These are phyloP conservation scores for Triadica sebifera DNA, from an alignment of 345 rosid species.

Conservation along the genomic window DNA sequence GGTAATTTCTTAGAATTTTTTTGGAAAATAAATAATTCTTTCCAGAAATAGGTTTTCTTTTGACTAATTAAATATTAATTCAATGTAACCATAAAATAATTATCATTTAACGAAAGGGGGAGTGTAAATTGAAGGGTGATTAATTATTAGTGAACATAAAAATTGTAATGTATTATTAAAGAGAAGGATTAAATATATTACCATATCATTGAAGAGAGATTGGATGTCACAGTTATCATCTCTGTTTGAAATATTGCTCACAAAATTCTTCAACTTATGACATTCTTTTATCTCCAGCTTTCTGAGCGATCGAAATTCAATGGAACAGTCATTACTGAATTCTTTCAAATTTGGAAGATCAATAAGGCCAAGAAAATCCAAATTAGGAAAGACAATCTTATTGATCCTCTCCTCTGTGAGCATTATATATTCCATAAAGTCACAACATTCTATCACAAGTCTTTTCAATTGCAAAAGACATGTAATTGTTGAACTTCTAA, in stretches of 20 bases:
- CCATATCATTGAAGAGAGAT: too few species aligned
- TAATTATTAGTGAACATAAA: too few species aligned
- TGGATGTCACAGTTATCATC: too few species aligned
- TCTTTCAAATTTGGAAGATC: background rate
- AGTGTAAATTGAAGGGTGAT: too few species aligned
- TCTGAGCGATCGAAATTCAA: conserved; percentile 5
- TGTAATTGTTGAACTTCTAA: background rate
- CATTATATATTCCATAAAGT: conserved; percentile 14
- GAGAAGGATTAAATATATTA: background rate
- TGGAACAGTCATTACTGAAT: background rate
- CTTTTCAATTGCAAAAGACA: conserved; percentile 12
- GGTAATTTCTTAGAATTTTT: too few species aligned
- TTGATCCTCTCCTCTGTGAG: background rate
- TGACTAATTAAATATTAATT: too few species aligned
- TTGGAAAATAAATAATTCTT: too few species aligned
- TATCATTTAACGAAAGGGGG: too few species aligned
- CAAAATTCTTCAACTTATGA: conserved; percentile 3
- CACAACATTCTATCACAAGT: background rate
- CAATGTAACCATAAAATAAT: too few species aligned
- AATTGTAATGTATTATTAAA: too few species aligned
- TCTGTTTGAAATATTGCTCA: background rate
- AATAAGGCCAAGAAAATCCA: background rate
- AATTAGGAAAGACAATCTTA: too few species aligned
- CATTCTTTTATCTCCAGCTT: background rate
- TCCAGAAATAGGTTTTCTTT: too few species aligned